A percentile compares a stretch with the other conserved stretches of the same genome.
These are phyloP conservation scores for Suillus plorans DNA, from an alignment of 768 basidiomycete genomes.

Conservation along the genomic window DNA sequence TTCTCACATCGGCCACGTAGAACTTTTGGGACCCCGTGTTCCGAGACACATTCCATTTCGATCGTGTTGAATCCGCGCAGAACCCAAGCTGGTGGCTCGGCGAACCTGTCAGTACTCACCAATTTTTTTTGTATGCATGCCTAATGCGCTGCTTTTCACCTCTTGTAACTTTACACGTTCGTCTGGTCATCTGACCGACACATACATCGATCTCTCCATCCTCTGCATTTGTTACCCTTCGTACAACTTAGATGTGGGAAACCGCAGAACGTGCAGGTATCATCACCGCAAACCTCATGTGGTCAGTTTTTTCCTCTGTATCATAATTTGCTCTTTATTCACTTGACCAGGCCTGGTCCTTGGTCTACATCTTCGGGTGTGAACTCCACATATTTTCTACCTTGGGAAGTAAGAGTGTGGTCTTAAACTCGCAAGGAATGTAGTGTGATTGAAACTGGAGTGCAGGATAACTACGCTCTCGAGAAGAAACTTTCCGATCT, in stretches of 20 bases:
- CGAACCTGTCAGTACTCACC: conserved; percentile 62
- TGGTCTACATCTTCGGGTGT: conserved; percentile 64
- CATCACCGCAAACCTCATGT: conserved; percentile 88
- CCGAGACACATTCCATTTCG: conserved; percentile 69
- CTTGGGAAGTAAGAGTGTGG: conserved; percentile 60
- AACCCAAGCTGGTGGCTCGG: conserved; percentile 83
- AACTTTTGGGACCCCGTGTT: conserved; percentile 83
- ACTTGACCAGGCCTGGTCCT: conserved; percentile 71
- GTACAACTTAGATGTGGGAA: conserved; percentile 75
- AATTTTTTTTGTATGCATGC: neutral
- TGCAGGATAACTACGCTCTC: conserved; percentile 59
- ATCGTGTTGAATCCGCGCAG: conserved; percentile 58
- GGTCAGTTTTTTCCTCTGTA: conserved; percentile 46
- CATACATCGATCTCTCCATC: neutral
- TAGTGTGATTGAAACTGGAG: neutral
- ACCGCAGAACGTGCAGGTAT: conserved; percentile 74
- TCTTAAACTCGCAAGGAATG: neutral
- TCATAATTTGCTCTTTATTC: neutral
- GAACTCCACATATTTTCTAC: conserved; percentile 73
- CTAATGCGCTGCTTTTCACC: neutral
- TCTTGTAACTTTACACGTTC: neutral
- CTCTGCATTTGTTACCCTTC: neutral
- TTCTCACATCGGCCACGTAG: conserved; percentile 36
- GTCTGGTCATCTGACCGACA: neutral
- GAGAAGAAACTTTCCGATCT: conserved; percentile 75